Conservation (phyloP, 352 stramenopile species). For the Phytophthora litchii region DNA sequence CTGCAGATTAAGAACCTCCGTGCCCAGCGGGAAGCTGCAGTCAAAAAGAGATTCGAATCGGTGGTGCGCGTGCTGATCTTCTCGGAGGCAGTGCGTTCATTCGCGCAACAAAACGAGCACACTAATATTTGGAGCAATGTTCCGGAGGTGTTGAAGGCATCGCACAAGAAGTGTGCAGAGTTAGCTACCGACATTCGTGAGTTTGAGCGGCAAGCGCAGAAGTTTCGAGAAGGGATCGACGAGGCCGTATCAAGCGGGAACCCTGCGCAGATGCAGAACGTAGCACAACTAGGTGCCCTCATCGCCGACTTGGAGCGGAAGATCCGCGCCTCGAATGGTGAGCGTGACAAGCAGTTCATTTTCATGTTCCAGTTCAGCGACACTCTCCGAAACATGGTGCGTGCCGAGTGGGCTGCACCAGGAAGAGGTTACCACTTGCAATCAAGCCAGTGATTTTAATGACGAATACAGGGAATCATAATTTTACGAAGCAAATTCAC, state of each 20-base stretch:
- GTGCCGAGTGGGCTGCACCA: constrained; percentile 31
- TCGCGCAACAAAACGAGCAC: constrained; percentile 39
- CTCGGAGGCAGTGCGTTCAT: constrained; percentile 48
- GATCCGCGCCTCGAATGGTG: constrained; percentile 31
- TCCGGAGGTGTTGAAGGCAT: constrained; percentile 45
- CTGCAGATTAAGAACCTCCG: constrained; percentile 44
- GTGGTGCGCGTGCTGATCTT: constrained; percentile 63
- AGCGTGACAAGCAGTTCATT: constrained; percentile 64
- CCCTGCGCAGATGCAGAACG: constrained; percentile 45
- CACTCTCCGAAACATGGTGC: constrained; percentile 42
- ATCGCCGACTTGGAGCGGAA: constrained; percentile 45
- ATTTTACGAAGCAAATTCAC: no score
- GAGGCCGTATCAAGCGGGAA: constrained; percentile 53
- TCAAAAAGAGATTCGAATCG: constrained; percentile 45
- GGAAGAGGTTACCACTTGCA: constrained; percentile 18
- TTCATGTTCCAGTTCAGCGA: constrained; percentile 74
- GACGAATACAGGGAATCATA: background rate
- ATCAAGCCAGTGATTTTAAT: constrained; percentile 8
- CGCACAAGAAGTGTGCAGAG: constrained; percentile 55
- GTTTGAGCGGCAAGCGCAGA: constrained; percentile 38
- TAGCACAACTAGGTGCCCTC: constrained; percentile 42
- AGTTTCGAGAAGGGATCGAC: constrained; percentile 47
- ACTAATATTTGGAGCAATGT: constrained; percentile 47
- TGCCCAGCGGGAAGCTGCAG: constrained; percentile 31
- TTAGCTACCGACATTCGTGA: constrained; percentile 36